Percentiles rank a stretch among this genome's conserved stretches.
phyloP scores from a whole-genome alignment of 495 filamentous ascomycete species.

The Echria macrotheca region DNA sequence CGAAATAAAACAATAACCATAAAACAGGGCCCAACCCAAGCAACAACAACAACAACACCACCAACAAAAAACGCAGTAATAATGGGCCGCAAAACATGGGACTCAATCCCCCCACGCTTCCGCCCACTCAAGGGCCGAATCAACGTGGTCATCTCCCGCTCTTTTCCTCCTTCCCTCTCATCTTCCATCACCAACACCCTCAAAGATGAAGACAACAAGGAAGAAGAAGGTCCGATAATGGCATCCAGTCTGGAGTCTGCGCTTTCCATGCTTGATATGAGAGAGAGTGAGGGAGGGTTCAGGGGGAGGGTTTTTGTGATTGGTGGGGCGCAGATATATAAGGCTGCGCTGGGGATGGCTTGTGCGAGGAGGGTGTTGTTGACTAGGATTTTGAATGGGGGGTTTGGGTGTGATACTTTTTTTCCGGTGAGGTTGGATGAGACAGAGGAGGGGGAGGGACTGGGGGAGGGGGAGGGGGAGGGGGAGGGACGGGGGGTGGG shows the following conservation, averaged over 20 bases:
- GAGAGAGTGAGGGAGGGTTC: no score
- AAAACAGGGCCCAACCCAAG: no score
- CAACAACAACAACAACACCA: no score
- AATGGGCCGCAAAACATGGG: slow-evolving; percentile 97
- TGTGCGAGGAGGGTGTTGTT: slow-evolving; percentile 53
- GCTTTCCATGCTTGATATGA: no score
- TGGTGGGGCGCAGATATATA: slow-evolving; percentile 84
- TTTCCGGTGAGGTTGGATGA: slow-evolving; percentile 52
- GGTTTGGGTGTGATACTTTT: slow-evolving; percentile 85
- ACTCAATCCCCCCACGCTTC: slow-evolving; percentile 68
- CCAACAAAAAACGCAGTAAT: slow-evolving; percentile 94
- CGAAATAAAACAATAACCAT: no score
- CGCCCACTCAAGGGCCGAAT: slow-evolving; percentile 72
- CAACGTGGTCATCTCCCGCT: slow-evolving; percentile 63
- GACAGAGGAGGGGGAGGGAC: no score
- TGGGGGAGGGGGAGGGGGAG: no score
- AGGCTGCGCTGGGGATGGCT: slow-evolving; percentile 50
- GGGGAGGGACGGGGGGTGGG: no score
- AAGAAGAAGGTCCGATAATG: no score
- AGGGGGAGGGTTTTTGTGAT: slow-evolving; percentile 77
- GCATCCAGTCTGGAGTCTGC: slow-evolving; percentile 53
- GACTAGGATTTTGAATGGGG: slow-evolving; percentile 54
- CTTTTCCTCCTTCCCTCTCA: no score
- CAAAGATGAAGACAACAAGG: no score
- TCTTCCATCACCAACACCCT: no score